phyloP scores from a whole-genome alignment of 1,284 basidiomycete species.

The Tilletia indica region DNA sequence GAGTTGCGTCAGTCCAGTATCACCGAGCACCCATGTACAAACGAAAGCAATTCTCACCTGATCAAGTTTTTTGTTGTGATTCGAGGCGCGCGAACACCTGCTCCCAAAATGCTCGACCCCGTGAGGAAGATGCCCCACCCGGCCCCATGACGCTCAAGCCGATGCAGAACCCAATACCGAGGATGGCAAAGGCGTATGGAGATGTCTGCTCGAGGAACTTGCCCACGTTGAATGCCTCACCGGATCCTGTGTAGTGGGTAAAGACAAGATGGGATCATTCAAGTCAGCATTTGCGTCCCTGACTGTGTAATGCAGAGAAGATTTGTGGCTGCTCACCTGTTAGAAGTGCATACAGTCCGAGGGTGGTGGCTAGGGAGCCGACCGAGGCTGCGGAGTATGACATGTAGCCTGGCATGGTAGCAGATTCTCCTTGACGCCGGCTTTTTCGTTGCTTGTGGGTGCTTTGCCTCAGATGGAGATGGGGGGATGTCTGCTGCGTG shows the following conservation, averaged over 20 bases:
- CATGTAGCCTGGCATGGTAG: background rate
- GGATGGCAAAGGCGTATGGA: conserved; percentile 87
- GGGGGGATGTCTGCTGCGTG: too few relatives aligned
- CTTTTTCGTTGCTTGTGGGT: too few relatives aligned
- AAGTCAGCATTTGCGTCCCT: background rate
- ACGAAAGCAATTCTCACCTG: conserved; percentile 74
- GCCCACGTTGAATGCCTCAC: conserved; percentile 22
- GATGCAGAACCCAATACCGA: conserved; percentile 88
- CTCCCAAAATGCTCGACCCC: conserved; percentile 89
- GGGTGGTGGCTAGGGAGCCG: conserved; percentile 6
- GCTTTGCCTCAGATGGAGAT: too few relatives aligned
- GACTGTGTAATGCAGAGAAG: background rate
- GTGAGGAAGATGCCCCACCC: conserved; percentile 99
- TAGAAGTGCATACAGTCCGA: conserved; percentile 38
- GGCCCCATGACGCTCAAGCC: conserved; percentile 91
- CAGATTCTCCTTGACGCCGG: background rate
- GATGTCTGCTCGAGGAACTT: conserved; percentile 84
- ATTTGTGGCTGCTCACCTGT: conserved; percentile 26
- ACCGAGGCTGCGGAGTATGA: conserved; percentile 3
- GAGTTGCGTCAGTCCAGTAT: conserved; percentile 24
- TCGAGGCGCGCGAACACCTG: conserved; percentile 87
- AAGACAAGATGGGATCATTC: background rate
- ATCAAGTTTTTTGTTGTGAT: conserved; percentile 98
- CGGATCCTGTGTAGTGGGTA: conserved; percentile 8
- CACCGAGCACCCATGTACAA: too few relatives aligned